Conservation (phyloP, 306 rosid species). For the Fragaria vesca region DNA sequence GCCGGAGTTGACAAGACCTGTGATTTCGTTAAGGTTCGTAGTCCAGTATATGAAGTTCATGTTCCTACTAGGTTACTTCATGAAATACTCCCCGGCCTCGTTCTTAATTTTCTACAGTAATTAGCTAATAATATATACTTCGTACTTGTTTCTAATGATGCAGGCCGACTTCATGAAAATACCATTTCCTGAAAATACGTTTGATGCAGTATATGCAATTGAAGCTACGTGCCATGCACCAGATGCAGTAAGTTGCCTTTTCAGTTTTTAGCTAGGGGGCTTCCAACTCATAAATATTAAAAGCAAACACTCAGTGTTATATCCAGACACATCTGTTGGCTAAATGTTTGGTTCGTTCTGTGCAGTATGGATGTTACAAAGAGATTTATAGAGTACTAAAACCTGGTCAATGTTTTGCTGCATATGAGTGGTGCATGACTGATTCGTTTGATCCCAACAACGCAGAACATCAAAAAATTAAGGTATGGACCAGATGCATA, state of each 20-base stretch:
- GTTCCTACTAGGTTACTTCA: slow-evolving; percentile 9
- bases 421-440: slow-evolving; percentile 98
- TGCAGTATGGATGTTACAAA: slow-evolving; percentile 87
- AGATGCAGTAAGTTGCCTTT: slow-evolving; percentile 61
- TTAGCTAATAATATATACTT: slow-evolving; percentile 8
- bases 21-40: slow-evolving; percentile 73
- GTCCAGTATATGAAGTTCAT: slow-evolving; percentile 21
- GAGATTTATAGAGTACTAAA: slow-evolving; percentile 88
- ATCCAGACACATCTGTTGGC: neutral
- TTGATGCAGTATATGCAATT: slow-evolving; percentile 95
- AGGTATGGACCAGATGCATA: slow-evolving; percentile 42
- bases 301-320: neutral
- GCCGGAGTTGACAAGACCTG: slow-evolving; percentile 70
- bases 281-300: neutral
- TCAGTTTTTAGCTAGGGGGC: neutral
- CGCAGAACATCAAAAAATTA: slow-evolving; percentile 74
- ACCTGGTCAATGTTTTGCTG: slow-evolving; percentile 93
- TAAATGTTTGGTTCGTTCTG: slow-evolving; percentile 17
- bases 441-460: slow-evolving; percentile 76
- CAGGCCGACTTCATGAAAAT: slow-evolving; percentile 99
- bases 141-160: slow-evolving; percentile 25
- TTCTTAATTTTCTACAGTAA: neutral
- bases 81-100: neutral
- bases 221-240: slow-evolving; percentile 99
- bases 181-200: slow-evolving; percentile 76